Percentiles rank a stretch among this genome's conserved stretches.
These are phyloP conservation scores for Avena atlantica DNA, from an alignment of 176 grass and related monocot species.

Conservation along the genomic window DNA sequence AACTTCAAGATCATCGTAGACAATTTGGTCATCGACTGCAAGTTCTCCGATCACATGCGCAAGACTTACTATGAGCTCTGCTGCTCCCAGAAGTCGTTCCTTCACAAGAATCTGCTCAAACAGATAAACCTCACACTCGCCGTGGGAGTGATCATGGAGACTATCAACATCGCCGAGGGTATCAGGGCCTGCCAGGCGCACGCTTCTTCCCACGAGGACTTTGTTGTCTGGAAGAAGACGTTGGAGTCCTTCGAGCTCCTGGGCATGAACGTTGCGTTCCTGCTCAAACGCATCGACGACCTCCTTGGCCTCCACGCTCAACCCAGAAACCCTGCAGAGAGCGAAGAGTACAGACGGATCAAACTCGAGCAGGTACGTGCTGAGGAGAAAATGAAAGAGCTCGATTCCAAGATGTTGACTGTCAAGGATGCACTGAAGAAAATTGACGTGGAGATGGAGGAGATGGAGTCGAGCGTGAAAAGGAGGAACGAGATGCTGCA, in stretches of 20 bases:
- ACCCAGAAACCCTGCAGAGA: not conserved
- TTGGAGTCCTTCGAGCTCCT: slow-evolving; percentile 45
- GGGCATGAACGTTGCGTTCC: slow-evolving; percentile 48
- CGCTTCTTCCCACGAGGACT: not conserved
- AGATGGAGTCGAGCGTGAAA: slow-evolving; percentile 31
- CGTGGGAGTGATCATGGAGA: slow-evolving; percentile 55
- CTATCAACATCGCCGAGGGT: slow-evolving; percentile 37
- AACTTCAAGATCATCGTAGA: slow-evolving; percentile 48
- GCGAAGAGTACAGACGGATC: slow-evolving; percentile 29
- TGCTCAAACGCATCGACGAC: slow-evolving; percentile 19
- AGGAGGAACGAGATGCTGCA: not conserved
- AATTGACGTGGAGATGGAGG: slow-evolving; percentile 41
- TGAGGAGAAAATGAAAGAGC: slow-evolving; percentile 18
- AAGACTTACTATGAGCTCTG: slow-evolving; percentile 55
- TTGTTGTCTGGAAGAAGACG: slow-evolving; percentile 53
- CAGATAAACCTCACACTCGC: slow-evolving; percentile 36
- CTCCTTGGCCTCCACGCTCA: slow-evolving; percentile 15
- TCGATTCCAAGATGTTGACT: slow-evolving; percentile 34
- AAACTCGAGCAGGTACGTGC: not conserved
- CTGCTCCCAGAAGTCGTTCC: slow-evolving; percentile 42
- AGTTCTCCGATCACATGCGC: slow-evolving; percentile 22
- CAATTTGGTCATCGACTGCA: slow-evolving; percentile 46
- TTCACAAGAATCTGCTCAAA: slow-evolving; percentile 48
- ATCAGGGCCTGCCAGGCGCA: slow-evolving; percentile 32
- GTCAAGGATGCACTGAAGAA: slow-evolving; percentile 38